Base-by-base conservation (phyloP, 441 rosid species). In the Geranium incanum region DNA sequence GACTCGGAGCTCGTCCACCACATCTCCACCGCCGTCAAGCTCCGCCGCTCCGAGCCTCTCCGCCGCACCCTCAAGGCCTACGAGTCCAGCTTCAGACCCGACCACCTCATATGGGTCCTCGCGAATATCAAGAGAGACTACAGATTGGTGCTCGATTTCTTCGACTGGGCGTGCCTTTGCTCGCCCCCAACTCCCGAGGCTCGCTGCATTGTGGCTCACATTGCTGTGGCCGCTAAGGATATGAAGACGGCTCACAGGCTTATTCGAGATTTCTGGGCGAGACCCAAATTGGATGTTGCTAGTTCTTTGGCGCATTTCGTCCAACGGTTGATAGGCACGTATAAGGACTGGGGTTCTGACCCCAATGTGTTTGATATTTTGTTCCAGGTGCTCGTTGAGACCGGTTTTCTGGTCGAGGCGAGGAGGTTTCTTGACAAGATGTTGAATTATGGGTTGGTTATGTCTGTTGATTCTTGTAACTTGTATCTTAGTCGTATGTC, bases 341-440 rank as follows among this genome's bases (percentile, higher is more conserved):
- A 89, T 68, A 91, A 89, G 81, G 92, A 88, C 33, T 93, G 97
- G 98, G 87, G 97, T 72, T 87, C 95, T 19, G 84, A 91, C 81
- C 89, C 93, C 68, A 78, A 67, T 36, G 97, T 93, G 36, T 91
- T 91, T 55, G 92, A 91, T 80, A 78, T 91, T 68, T 89, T 84
- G 83, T 91, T 93, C 66, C 86, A 84, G 81, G 96, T 88, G 39
- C 89, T 93, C 6, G 89, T 85, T 74, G 92, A 87, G 72, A 82
- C 73, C 36, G 87, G 87, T 41, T 60, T 84, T 87, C 81, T 89
- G 9, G 71, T 37, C 78, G 95, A 93, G 85, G 97, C 95, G 11
- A 86, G 89, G 66, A 85, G 71, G 6, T 75, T 88, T 62, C 90
- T 93, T 52, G 83, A 86, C 73, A 93, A 93, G 80, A 74, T 93